These are phyloP conservation scores for Lasiodiplodia gonubiensis DNA, from an alignment of 2,329 filamentous ascomycete genomes.

Conservation along the genomic window DNA sequence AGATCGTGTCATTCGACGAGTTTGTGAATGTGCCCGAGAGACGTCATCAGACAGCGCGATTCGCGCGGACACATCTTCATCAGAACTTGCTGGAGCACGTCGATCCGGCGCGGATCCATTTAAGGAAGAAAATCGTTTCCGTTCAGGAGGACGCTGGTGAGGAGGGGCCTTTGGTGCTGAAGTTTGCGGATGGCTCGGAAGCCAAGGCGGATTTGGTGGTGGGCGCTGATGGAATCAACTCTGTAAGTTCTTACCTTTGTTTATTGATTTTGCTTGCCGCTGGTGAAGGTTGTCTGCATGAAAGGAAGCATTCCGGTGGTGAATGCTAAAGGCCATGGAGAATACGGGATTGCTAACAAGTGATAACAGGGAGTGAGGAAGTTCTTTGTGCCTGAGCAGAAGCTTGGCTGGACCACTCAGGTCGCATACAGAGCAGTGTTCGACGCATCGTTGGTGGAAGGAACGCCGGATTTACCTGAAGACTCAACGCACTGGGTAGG, in stretches of 20 bases:
- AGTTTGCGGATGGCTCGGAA: conserved; percentile 41
- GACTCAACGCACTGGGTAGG: conserved; percentile 43
- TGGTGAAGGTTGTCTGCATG: background rate
- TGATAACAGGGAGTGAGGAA: conserved; percentile 7
- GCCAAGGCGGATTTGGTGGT: conserved; percentile 41
- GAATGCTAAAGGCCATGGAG: background rate
- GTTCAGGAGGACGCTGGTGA: conserved; percentile 25
- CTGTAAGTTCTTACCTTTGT: conserved; percentile 41
- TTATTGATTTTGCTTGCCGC: background rate
- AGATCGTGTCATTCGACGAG: conserved; percentile 42
- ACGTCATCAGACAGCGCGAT: conserved; percentile 44
- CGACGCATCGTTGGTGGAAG: conserved; percentile 40
- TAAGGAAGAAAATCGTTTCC: conserved; percentile 38
- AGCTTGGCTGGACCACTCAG: conserved; percentile 43
- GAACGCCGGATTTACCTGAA: conserved; percentile 41
- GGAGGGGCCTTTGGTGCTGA: conserved; percentile 34
- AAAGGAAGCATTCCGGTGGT: background rate
- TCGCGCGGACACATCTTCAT: conserved; percentile 46
- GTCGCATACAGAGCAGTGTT: conserved; percentile 48
- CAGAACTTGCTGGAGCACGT: conserved; percentile 42
- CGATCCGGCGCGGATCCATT: conserved; percentile 39
- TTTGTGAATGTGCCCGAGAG: conserved; percentile 40
- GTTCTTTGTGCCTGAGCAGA: conserved; percentile 17
- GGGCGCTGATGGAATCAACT: conserved; percentile 48
- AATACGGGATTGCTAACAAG: conserved; percentile 34